Base-by-base conservation (phyloP, 352 stramenopile species). In the Globisporangium irregulare region DNA sequence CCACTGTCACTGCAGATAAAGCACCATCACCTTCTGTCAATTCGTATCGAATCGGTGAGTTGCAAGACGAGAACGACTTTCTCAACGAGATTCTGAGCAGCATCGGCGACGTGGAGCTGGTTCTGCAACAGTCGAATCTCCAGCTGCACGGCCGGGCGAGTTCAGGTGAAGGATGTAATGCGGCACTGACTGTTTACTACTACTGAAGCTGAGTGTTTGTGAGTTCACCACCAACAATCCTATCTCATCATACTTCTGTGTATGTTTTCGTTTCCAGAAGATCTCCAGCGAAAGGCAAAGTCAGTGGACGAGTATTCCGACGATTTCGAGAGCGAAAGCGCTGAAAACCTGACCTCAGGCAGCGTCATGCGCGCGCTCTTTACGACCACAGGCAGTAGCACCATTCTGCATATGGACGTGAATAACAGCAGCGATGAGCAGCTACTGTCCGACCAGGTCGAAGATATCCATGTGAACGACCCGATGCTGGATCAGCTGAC, bases 401-500 rank as follows among this genome's bases (percentile, higher is more conserved):
- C 12, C 7, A 38, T 50, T 24, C n/a, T 57, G 36, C 55, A 58
- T 18, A 18, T 56, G 20, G 64, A 41, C 5, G 18, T 22, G 43
- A 18, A 20, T 22, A 15, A 27, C 22, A 32, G 22, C 6, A 20
- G 2, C 6, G 5, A 20, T 1, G 46, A 25, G 1, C 5, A n/a
- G 32, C 18, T 54, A 7, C 34, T 65, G 8, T 1, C 43, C 10
- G 57, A 62, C 2, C 36, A 64, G 15, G 48, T 55, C 9, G 46
- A 75, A 3, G 74, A 83, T 0, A 54, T 84, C 10, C 43, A 54
- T 9, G 62, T 92, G 64, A 57, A 54, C 36, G 83, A 92, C 34
- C 76, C 81, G 24, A 73, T 90, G 68, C 77, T 90, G 14, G 76
- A 89, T 51, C 70, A 80, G 22, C 73, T 92, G 24, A 90, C 83